Base-by-base conservation (phyloP, 208 protist species). In the Angomonas ambiguus region DNA sequence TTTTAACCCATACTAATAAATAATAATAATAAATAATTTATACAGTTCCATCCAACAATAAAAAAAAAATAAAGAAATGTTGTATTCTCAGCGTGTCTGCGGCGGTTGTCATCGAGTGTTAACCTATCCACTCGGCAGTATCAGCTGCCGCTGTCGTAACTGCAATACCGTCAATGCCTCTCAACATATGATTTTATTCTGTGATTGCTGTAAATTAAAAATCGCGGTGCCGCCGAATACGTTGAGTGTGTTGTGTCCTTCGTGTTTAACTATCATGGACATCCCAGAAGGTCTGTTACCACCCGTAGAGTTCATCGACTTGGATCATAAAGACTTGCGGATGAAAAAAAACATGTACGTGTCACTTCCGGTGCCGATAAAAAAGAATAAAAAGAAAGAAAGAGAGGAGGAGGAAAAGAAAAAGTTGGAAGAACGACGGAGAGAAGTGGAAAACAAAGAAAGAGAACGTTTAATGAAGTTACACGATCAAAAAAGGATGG, bases 191-290 rank as follows among this genome's bases (percentile, higher is more conserved):
- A 31, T 64, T 24, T 6, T 92, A 10, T 38, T 11, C 1, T 94
- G 88, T 66, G 62, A 34, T 2, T 48, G 51, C 48, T 94, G 88
- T 53, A 51, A 38, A 0, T 62, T 79, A 18, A 20, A 57, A n/a
- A 65, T 94, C 4, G 30, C 86, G n/a, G 69, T 78, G 2, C 85
- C 88, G n/a, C 76, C 88, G 68, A 94, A 92, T 74, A 91, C 88
- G 11, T 60, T 87, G 18, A 66, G 63, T 0, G 62, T 84, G 10
- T 69, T 94, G 4, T 94, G 88, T 51, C 85, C 85, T n/a, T 87
- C 77, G 64, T 94, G 88, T 48, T 73, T 72, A 18, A 90, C 82
- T 0, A 59, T 91, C 6, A 91, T 76, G 13, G 83, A 91, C 55
- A 91, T 94, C n/a, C 83, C 83, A 0, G 71, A 83, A 53, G 64